Base-by-base conservation (phyloP, 768 basidiomycete species). In the Hemileccinum rubropunctum region DNA sequence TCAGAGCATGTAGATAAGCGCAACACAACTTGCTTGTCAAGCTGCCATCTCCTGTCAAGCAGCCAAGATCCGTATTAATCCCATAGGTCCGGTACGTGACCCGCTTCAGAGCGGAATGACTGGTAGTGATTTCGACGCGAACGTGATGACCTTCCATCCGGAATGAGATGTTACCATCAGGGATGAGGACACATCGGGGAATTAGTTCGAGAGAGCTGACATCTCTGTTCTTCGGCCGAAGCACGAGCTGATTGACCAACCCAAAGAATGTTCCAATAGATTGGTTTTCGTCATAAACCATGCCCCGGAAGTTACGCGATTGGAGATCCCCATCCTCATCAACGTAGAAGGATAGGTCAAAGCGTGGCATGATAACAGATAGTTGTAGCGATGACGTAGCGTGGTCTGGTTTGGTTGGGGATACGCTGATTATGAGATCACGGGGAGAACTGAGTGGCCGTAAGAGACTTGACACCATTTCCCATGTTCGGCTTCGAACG, bases 1-100 rank as follows among this genome's bases (percentile, higher is more conserved):
- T 78, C 13, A 75, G 45, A 6, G 75, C 72, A 39, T 80, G 78
- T 8, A 80, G 61, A 45, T 76, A 74, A 3, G 70, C 63, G 43
- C 61, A 64, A 48, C 65, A 76, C 11, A 77, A 58, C 35, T 58
- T 58, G 34, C 54, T 64, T 1, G 51, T 54, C 38, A 71, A 43
- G 17, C 51, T 63, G 8, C 35, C 49, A n/a, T 60, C 60, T 2
- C 64, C 61, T 13, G 45, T 43, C 14, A 73, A 50, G 32, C 62
- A 56, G 11, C 69, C 62, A 6, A 74, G 45, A 23, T 63, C 50
- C 9, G 47, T 47, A 38, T 74, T 63, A 13, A 74, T 45, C 6
- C 30, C 42, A 37, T 69, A 74, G 14, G 56, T 58, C 32, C 64
- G 57, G 46, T 61, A 72, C 1, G 38, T 48, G 10, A 54, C 38